These are phyloP conservation scores for Emericellopsis cladophorae DNA, from an alignment of 2,329 filamentous ascomycete species.

Conservation along the genomic window DNA sequence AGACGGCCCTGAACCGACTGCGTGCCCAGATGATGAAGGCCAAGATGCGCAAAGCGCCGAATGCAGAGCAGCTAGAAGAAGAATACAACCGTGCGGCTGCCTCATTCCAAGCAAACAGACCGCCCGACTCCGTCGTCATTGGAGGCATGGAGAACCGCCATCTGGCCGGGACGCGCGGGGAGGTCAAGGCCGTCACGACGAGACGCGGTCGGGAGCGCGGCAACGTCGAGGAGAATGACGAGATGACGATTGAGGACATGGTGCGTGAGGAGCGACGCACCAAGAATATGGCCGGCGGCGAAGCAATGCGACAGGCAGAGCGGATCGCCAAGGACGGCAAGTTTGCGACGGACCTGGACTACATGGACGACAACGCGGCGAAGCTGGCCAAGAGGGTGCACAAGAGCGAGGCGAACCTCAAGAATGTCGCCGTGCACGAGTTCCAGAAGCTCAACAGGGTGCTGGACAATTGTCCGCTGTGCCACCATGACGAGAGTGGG, in stretches of 20 bases:
- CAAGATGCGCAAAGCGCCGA: conserved; percentile 65
- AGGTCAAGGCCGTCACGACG: conserved; percentile 67
- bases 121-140: conserved; percentile 56
- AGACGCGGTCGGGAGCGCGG: conserved; percentile 78
- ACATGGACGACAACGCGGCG: conserved; percentile 91
- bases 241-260: conserved; percentile 97
- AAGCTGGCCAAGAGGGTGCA: conserved; percentile 81
- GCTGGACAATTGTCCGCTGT: conserved; percentile 79
- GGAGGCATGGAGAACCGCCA: conserved; percentile 83
- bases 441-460: conserved; percentile 83
- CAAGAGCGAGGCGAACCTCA: conserved; percentile 77
- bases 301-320: conserved; percentile 74
- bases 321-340: conserved; percentile 87
- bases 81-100: conserved; percentile 71
- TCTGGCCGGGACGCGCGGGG: conserved; percentile 59
- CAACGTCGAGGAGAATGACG: conserved; percentile 77
- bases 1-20: conserved; percentile 74
- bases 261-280: conserved; percentile 85
- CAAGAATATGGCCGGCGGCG: conserved; percentile 62
- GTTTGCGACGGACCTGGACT: conserved; percentile 87
- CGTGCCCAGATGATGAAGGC: conserved; percentile 95
- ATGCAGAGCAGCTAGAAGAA: conserved; percentile 64
- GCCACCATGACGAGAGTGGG: conserved; percentile 74
- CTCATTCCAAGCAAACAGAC: conserved; percentile 41
- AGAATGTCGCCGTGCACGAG: conserved; percentile 75